These are phyloP conservation scores for Macrophomina pseudophaseolina DNA, from an alignment of 2,329 filamentous ascomycete genomes.

Conservation along the genomic window DNA sequence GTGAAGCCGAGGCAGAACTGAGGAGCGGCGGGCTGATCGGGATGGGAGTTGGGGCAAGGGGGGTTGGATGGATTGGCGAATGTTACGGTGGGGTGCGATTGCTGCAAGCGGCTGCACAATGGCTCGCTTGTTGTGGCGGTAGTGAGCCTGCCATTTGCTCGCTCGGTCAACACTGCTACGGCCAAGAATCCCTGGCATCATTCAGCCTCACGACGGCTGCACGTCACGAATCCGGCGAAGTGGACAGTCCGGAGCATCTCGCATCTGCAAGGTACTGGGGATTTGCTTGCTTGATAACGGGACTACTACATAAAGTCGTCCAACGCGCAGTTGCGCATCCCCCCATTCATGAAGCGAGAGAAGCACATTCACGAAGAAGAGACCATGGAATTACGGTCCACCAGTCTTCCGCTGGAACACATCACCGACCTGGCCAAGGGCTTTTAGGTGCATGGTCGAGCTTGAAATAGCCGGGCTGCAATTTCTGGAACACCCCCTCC, in stretches of 20 bases:
- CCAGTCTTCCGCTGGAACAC: neutral
- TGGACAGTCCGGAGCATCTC: neutral
- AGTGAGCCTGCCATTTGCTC: too few relatives aligned
- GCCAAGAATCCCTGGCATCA: too few relatives aligned
- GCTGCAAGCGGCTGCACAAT: too few relatives aligned
- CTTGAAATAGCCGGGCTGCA: constrained; percentile 53
- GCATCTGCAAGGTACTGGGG: neutral
- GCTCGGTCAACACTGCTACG: too few relatives aligned
- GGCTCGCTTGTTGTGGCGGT: too few relatives aligned
- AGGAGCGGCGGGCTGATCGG: neutral
- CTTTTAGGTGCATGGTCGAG: constrained; percentile 33
- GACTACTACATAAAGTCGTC: neutral
- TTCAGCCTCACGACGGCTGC: too few relatives aligned
- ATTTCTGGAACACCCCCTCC: constrained; percentile 44
- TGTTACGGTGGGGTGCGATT: neutral
- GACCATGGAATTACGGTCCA: neutral
- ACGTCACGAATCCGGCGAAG: too few relatives aligned
- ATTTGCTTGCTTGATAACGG: neutral
- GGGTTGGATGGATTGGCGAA: too few relatives aligned
- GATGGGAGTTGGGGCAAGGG: too few relatives aligned
- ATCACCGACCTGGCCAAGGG: constrained; percentile 8
- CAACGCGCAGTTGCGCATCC: neutral
- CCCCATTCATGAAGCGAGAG: neutral
- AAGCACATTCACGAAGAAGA: constrained; percentile 17
- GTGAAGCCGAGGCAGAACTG: constrained; percentile 85